A percentile compares a stretch with the other conserved stretches of the same genome.
These are phyloP conservation scores for Suillus subalutaceus DNA, from an alignment of 768 basidiomycete species.

Conservation along the genomic window DNA sequence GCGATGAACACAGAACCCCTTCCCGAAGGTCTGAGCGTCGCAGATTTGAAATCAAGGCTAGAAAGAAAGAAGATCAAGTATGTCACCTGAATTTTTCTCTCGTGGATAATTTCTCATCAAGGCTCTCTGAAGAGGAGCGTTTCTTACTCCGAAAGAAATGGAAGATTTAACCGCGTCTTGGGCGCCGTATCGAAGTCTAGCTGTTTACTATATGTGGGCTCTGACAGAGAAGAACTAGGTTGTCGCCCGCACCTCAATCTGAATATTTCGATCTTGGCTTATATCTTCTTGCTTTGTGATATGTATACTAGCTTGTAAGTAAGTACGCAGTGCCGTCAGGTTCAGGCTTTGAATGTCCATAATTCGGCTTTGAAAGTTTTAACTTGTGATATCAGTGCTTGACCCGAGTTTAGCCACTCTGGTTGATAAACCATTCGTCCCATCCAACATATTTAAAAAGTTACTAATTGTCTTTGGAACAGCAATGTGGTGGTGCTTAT, in stretches of 20 bases:
- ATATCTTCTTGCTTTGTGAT: background rate
- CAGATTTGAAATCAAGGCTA: slow-evolving; percentile 60
- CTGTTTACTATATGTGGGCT: slow-evolving; percentile 93
- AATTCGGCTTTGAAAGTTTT: background rate
- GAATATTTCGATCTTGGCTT: background rate
- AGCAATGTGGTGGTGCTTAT: no score
- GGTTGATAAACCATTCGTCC: no score
- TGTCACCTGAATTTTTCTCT: slow-evolving; percentile 24
- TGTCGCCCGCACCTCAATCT: background rate
- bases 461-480: no score
- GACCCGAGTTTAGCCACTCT: background rate
- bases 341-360: background rate
- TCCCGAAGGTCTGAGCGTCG: slow-evolving; percentile 61
- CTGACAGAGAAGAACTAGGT: slow-evolving; percentile 46
- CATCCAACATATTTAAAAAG: no score
- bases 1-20: slow-evolving; percentile 41
- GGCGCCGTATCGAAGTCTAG: slow-evolving; percentile 83
- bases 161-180: slow-evolving; percentile 72
- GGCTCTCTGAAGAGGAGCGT: slow-evolving; percentile 52
- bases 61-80: slow-evolving; percentile 76
- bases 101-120: slow-evolving; percentile 15
- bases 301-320: background rate
- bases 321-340: background rate
- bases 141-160: slow-evolving; percentile 85
- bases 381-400: background rate